Percentiles rank a stretch among this genome's conserved stretches.
These are phyloP conservation scores for Aspergillus baeticus DNA, from an alignment of 495 filamentous ascomycete genomes.

Conservation along the genomic window DNA sequence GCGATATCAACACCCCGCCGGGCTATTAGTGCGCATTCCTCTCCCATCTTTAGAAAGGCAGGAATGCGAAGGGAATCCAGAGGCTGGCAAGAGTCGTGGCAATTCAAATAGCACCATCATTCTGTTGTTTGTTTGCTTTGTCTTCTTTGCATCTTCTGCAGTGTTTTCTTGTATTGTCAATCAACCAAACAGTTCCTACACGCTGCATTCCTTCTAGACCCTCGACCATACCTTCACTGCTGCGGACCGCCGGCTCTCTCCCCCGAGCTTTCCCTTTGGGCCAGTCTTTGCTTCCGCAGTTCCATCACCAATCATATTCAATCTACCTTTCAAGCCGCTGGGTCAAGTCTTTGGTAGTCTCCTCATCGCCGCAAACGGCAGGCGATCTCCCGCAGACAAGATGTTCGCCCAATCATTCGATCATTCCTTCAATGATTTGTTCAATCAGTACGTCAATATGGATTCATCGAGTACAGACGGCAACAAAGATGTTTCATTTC, in stretches of 20 bases:
- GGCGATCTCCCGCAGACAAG: slow-evolving; percentile 31
- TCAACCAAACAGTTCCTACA: slow-evolving; percentile 33
- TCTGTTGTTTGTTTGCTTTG: slow-evolving; percentile 55
- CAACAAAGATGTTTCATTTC: slow-evolving; percentile 45
- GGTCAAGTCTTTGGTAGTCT: slow-evolving; percentile 25
- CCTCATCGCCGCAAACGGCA: slow-evolving; percentile 46
- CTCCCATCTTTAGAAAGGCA: slow-evolving; percentile 33
- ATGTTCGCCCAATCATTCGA: slow-evolving; percentile 50
- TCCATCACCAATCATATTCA: slow-evolving; percentile 33
- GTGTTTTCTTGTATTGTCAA: slow-evolving; percentile 48
- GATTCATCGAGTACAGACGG: slow-evolving; percentile 39
- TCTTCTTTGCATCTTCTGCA: slow-evolving; percentile 49
- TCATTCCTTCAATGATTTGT: slow-evolving; percentile 52
- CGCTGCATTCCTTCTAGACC: slow-evolving; percentile 19
- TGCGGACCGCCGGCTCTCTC: slow-evolving; percentile 20
- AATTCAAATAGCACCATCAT: slow-evolving; percentile 45
- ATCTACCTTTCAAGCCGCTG: slow-evolving; percentile 6
- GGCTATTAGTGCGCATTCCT: slow-evolving; percentile 37
- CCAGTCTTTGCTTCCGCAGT: slow-evolving; percentile 13
- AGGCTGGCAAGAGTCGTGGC: slow-evolving; percentile 36
- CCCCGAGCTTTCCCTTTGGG: slow-evolving; percentile 15
- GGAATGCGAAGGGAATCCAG: slow-evolving; percentile 43
- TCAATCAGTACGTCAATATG: slow-evolving; percentile 53
- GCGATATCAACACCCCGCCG: slow-evolving; percentile 25
- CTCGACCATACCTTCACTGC: slow-evolving; percentile 7